A percentile compares a stretch with the other conserved stretches of the same genome.
Evolutionary conservation across 306 rosid genomes (phyloP).

Genomic region (Hylodesmum podocarpum): DNA sequence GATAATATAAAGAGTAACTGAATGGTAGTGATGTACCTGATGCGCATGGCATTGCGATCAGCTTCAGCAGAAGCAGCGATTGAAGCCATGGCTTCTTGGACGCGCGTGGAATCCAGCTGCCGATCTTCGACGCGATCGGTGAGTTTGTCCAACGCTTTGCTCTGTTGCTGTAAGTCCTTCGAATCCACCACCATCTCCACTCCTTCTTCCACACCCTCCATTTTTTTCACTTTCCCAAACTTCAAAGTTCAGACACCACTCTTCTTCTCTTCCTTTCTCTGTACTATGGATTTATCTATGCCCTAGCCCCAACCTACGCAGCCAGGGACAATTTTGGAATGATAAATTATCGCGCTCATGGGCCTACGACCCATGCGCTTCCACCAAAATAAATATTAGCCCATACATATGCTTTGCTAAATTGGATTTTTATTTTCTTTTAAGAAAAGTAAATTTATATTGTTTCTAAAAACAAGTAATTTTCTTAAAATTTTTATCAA

Average conservation of each 20-base stretch:
- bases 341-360: too few species aligned
- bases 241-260: not conserved
- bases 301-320: not conserved
- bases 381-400: too few species aligned
- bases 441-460: too few species aligned
- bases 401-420: too few species aligned
- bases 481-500: too few species aligned
- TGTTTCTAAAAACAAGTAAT: too few species aligned
- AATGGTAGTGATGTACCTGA: conserved; percentile 60
- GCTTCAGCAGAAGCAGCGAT: conserved; percentile 89
- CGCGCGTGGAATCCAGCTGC: conserved; percentile 95
- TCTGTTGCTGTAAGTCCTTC: conserved; percentile 89
- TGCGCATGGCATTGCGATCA: conserved; percentile 68
- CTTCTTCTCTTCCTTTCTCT: not conserved
- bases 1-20: too few species aligned
- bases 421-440: too few species aligned
- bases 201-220: conserved; percentile 88
- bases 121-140: conserved; percentile 99
- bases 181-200: conserved; percentile 68
- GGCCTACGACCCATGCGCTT: not conserved
- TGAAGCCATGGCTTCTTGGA: conserved; percentile 98
- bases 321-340: too few species aligned
- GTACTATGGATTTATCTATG: too few species aligned
- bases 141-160: conserved; percentile 94
- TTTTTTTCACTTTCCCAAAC: not conserved